A percentile compares a stretch with the other conserved stretches of the same genome.
phyloP scores from a whole-genome alignment of 2,329 filamentous ascomycete genomes.

The Aspergillus brasiliensis region DNA sequence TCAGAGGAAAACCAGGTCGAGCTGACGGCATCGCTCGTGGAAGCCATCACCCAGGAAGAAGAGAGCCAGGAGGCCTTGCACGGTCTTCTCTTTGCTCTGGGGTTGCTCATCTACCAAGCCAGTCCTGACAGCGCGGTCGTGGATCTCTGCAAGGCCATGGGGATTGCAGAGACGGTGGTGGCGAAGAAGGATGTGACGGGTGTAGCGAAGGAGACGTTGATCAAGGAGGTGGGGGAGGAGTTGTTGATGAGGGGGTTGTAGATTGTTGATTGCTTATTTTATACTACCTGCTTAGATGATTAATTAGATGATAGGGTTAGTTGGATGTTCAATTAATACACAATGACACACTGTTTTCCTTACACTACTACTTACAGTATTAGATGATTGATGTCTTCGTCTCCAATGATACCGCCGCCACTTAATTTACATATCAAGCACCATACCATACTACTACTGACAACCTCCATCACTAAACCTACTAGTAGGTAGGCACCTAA shows the following conservation, averaged over 20 bases:
- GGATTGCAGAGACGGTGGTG: conserved; percentile 66
- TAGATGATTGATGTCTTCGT: no score
- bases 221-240: conserved; percentile 54
- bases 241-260: conserved; percentile 45
- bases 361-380: no score
- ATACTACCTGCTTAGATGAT: not conserved
- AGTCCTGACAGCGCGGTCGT: conserved; percentile 72
- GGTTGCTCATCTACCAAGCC: conserved; percentile 72
- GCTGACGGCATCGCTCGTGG: conserved; percentile 75
- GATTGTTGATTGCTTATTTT: not conserved
- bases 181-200: conserved; percentile 52
- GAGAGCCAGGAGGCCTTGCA: conserved; percentile 69
- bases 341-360: no score
- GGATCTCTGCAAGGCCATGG: conserved; percentile 77
- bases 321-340: no score
- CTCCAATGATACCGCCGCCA: no score
- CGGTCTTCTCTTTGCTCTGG: conserved; percentile 74
- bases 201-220: conserved; percentile 51
- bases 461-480: no score
- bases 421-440: no score
- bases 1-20: conserved; percentile 75
- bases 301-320: not conserved
- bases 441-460: no score
- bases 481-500: no score
- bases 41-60: conserved; percentile 64